A percentile compares a stretch with the other conserved stretches of the same genome.
Evolutionary conservation across 169 alveolate species (phyloP).

Genomic region (Babesia sp.): DNA sequence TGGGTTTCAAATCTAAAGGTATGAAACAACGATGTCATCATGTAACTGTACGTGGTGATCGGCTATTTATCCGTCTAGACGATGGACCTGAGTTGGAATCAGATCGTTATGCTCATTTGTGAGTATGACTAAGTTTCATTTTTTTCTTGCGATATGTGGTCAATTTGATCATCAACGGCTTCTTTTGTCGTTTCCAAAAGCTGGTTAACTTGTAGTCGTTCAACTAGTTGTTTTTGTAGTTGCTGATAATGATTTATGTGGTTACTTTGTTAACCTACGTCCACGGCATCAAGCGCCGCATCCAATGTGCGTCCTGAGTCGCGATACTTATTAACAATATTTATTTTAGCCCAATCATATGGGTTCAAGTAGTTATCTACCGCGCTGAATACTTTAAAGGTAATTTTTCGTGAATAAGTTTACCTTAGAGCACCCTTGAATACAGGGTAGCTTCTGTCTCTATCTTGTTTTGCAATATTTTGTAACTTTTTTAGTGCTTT

Average conservation of each 20-base stretch:
- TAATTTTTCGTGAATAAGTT: background rate
- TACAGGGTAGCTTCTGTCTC: slow-evolving; percentile 18
- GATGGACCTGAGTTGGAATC: slow-evolving; percentile 28
- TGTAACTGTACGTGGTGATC: slow-evolving; percentile 21
- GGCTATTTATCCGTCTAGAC: slow-evolving; percentile 21
- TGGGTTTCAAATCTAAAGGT: slow-evolving; percentile 68
- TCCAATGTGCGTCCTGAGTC: slow-evolving; percentile 33
- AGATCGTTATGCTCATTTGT: slow-evolving; percentile 48
- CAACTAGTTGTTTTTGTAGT: slow-evolving; percentile 47
- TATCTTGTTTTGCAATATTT: background rate
- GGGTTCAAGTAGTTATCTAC: slow-evolving; percentile 63
- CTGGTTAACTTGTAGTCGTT: slow-evolving; percentile 39
- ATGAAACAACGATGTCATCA: slow-evolving; percentile 49
- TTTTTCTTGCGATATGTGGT: background rate
- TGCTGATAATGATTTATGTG: background rate
- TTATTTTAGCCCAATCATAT: slow-evolving; percentile 54
- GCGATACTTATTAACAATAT: slow-evolving; percentile 32
- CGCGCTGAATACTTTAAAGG: slow-evolving; percentile 20
- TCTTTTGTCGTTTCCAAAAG: background rate
- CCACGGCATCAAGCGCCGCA: slow-evolving; percentile 32
- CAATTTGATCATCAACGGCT: background rate
- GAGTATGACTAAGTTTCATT: background rate
- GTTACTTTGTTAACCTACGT: slow-evolving; percentile 16
- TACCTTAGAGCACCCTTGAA: slow-evolving; percentile 57
- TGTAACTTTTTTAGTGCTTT: slow-evolving; percentile 36